Evolutionary conservation across 192 early-diverging fungal species (phyloP).

Genomic region (Allomyces macrogynus): DNA sequence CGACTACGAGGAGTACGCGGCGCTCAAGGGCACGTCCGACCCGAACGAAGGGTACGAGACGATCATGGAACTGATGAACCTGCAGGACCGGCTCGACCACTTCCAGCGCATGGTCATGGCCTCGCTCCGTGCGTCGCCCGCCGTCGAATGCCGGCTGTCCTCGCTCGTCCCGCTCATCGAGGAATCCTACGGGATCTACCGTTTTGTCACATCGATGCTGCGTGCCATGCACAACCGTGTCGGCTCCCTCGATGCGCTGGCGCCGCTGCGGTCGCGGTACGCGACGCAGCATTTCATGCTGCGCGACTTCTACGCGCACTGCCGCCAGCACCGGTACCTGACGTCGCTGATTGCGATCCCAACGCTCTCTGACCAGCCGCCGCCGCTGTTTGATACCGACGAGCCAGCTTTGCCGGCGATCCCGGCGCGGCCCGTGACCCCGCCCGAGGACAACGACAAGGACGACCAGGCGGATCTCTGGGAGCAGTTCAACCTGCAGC

Average conservation of each 20-base stretch:
- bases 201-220: slow-evolving; percentile 87
- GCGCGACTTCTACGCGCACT: slow-evolving; percentile 79
- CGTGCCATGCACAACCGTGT: slow-evolving; percentile 63
- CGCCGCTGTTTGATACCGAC: background rate
- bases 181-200: slow-evolving; percentile 86
- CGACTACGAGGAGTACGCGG: slow-evolving; percentile 93
- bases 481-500: slow-evolving; percentile 9
- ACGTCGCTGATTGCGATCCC: slow-evolving; percentile 87
- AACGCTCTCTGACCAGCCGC: slow-evolving; percentile 29
- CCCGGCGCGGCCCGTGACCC: slow-evolving; percentile 18
- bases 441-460: slow-evolving; percentile 40
- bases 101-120: slow-evolving; percentile 78
- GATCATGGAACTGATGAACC: slow-evolving; percentile 75
- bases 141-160: slow-evolving; percentile 88
- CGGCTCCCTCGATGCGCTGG: slow-evolving; percentile 58
- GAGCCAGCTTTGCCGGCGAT: slow-evolving; percentile 17
- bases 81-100: slow-evolving; percentile 78
- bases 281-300: slow-evolving; percentile 67
- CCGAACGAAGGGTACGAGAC: slow-evolving; percentile 99
- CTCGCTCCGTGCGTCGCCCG: slow-evolving; percentile 58
- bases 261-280: slow-evolving; percentile 68
- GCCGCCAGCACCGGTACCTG: slow-evolving; percentile 68
- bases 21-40: slow-evolving; percentile 80
- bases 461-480: slow-evolving; percentile 17
- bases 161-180: slow-evolving; percentile 90